phyloP scores from a whole-genome alignment of 192 early-diverging fungal species.

The Entomortierella chlamydospora region DNA sequence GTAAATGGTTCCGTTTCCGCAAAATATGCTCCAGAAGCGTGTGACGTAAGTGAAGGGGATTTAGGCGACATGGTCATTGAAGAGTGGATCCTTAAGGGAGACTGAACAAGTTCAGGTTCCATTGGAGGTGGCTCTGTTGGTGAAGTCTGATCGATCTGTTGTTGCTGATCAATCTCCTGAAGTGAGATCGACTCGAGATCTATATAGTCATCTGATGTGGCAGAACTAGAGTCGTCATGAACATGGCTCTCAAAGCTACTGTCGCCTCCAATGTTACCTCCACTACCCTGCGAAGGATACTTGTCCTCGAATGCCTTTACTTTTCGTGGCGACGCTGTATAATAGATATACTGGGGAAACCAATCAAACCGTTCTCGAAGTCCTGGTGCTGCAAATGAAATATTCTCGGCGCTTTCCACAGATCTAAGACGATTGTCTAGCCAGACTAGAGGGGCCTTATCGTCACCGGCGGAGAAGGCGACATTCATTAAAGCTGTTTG shows the following conservation, averaged over 20 bases:
- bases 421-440: constrained; percentile 17
- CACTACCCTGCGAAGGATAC: background rate
- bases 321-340: constrained; percentile 6
- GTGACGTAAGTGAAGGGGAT: background rate
- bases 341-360: constrained; percentile 23
- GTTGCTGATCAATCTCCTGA: too few species aligned
- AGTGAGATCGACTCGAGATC: background rate
- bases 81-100: background rate
- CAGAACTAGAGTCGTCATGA: background rate
- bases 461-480: constrained; percentile 16
- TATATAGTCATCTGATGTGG: background rate
- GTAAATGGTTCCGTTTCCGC: background rate
- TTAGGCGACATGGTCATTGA: background rate
- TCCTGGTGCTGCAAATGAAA: constrained; percentile 9
- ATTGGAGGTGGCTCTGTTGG: background rate
- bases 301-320: constrained; percentile 8
- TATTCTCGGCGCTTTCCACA: constrained; percentile 16
- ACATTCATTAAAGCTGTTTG: constrained; percentile 16
- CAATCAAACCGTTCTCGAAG: constrained; percentile 15
- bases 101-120: background rate
- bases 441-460: constrained; percentile 7
- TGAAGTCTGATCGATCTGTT: background rate
- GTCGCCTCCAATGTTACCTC: background rate
- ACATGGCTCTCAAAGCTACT: background rate
- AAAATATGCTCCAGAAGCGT: background rate